These are phyloP conservation scores for Thermothelomyces thermophilus DNA, from an alignment of 2,329 filamentous ascomycete genomes.

Conservation along the genomic window DNA sequence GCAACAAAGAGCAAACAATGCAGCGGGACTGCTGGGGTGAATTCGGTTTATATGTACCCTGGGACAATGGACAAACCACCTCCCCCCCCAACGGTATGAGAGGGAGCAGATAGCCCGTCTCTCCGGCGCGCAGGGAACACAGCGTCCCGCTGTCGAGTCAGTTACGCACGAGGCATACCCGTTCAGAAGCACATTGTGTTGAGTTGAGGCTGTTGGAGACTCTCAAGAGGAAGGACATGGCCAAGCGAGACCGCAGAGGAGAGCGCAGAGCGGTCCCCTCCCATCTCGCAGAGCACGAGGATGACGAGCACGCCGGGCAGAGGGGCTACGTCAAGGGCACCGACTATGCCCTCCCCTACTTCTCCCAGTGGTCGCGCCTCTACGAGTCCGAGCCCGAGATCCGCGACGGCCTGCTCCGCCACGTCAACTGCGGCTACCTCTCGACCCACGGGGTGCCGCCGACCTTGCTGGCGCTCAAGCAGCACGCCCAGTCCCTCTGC, in stretches of 20 bases:
- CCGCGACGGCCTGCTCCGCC: conserved; percentile 32
- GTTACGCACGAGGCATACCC: too few species aligned
- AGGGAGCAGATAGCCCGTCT: background rate
- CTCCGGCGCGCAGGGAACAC: background rate
- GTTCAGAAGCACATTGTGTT: too few species aligned
- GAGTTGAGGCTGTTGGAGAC: too few species aligned
- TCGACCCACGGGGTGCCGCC: conserved; percentile 46
- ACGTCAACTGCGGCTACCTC: conserved; percentile 53
- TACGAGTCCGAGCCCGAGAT: conserved; percentile 27
- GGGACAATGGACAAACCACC: too few species aligned
- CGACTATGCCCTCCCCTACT: conserved; percentile 37
- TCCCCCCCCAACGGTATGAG: background rate
- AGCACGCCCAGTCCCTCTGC: conserved; percentile 52
- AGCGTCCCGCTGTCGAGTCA: background rate
- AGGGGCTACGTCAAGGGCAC: conserved; percentile 34
- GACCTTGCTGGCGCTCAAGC: conserved; percentile 51
- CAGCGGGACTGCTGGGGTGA: conserved; percentile 1
- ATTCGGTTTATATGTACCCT: conserved; percentile 2
- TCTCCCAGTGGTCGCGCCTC: conserved; percentile 34
- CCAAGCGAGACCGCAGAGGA: background rate
- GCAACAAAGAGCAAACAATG: conserved; percentile 5
- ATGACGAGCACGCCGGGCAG: conserved; percentile 26
- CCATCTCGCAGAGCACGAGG: conserved; percentile 25
- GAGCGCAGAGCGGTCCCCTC: background rate
- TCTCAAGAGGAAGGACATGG: conserved; percentile 3